Conservation (phyloP, 1,139 yeast species). For the Pichia sp. region DNA sequence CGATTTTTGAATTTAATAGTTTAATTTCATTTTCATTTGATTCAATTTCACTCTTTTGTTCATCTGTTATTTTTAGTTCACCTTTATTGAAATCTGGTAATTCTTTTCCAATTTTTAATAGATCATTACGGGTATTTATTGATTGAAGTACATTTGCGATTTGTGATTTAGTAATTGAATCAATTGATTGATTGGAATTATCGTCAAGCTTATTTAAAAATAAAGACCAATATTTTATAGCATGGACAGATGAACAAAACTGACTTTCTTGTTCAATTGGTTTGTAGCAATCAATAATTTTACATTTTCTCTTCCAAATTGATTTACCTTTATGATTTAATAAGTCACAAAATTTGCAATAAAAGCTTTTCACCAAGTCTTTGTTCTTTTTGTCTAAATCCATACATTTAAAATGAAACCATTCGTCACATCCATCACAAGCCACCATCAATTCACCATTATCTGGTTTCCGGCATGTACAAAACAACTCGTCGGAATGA, state of each 20-base stretch:
- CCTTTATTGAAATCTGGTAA: constrained; percentile 27
- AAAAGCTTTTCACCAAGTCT: constrained; percentile 56
- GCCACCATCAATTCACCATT: constrained; percentile 81
- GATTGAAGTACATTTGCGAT: constrained; percentile 21
- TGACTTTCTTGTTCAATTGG: constrained; percentile 56
- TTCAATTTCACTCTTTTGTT: constrained; percentile 24
- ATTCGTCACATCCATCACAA: constrained; percentile 92
- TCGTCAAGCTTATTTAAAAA: constrained; percentile 5
- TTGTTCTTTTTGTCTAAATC: constrained; percentile 48
- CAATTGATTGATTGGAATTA: neutral
- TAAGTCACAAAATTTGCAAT: constrained; percentile 69
- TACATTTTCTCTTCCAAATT: constrained; percentile 72
- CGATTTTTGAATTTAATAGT: constrained; percentile 7
- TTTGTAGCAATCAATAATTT: constrained; percentile 50
- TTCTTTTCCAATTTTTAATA: constrained; percentile 30
- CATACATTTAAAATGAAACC: constrained; percentile 87
- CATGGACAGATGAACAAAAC: constrained; percentile 75
- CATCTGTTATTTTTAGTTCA: constrained; percentile 19
- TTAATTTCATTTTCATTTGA: constrained; percentile 8
- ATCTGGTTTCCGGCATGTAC: constrained; percentile 77
- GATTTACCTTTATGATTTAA: constrained; percentile 39
- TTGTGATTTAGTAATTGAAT: constrained; percentile 16
- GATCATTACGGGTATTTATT: constrained; percentile 23
- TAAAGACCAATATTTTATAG: constrained; percentile 43
- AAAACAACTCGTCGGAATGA: constrained; percentile 58